A percentile compares a stretch with the other conserved stretches of the same genome.
These are phyloP conservation scores for Bothriochloa decipiens DNA, from an alignment of 176 grass and related monocot species.

Conservation along the genomic window DNA sequence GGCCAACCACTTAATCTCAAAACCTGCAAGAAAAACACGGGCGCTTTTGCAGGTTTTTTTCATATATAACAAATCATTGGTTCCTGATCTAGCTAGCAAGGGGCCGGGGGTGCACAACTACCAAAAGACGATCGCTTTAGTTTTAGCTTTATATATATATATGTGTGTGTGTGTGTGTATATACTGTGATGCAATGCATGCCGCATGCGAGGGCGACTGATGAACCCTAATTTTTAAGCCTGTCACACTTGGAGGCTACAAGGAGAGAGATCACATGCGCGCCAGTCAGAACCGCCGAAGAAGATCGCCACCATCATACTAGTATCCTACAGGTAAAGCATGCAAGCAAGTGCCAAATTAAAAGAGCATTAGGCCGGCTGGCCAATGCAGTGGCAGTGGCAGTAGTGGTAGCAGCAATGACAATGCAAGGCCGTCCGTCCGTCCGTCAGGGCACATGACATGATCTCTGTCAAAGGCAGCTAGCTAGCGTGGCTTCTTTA, in stretches of 20 bases:
- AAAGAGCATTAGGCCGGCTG: slow-evolving; percentile 13
- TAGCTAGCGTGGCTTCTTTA: not conserved
- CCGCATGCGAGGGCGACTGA: too few species aligned
- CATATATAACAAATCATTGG: slow-evolving; percentile 7
- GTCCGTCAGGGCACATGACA: not conserved
- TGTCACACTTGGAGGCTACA: slow-evolving; percentile 38
- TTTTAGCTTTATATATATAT: too few species aligned
- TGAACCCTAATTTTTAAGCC: slow-evolving; percentile 24
- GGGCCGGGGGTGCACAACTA: too few species aligned
- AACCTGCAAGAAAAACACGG: not conserved
- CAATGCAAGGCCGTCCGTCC: not conserved
- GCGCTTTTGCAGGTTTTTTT: slow-evolving; percentile 27
- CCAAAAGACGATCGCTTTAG: too few species aligned
- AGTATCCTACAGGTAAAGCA: not conserved
- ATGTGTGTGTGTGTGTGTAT: too few species aligned
- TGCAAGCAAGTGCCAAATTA: not conserved
- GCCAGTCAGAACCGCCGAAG: not conserved
- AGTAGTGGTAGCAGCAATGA: not conserved
- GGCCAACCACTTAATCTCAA: slow-evolving; percentile 36
- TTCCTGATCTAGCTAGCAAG: not conserved
- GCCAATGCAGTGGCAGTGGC: not conserved
- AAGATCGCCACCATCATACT: not conserved
- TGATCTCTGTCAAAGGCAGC: not conserved
- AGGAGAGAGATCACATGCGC: slow-evolving; percentile 40
- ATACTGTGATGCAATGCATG: too few species aligned